Evolutionary conservation across 495 filamentous ascomycete species (phyloP), one percentile per base, ranked within the genome.

Genomic region (Pseudotulostoma volvatum): DNA sequence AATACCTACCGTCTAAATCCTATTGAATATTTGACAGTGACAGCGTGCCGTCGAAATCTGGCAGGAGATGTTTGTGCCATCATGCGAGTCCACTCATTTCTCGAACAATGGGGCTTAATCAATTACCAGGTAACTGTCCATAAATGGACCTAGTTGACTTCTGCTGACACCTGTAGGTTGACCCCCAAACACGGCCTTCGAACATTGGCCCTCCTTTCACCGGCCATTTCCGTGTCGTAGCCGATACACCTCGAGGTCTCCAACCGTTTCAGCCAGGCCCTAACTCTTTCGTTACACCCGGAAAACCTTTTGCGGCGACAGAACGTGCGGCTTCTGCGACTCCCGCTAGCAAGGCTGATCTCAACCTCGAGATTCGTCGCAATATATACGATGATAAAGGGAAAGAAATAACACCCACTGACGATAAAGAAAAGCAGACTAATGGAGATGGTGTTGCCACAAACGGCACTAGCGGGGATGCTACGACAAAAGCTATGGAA

Each of bases 81-180:
- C 46, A 95, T 96, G 90, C 77, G 90, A 39, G 84, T 97, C 17
- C 90, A 97, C 59, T 82, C 84, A 3, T 96, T 96, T 63, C 70
- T 97, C n/a, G 90, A 97, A 61, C 87, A 95, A 54, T 97, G 90
- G 90, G 90, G 90, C 8, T 61, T 97, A 53, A 96, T 97, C 47
- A 97, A 97, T 57, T 97, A 96, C 53, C 90, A 97, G 63, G 90
- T 93, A 64, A 44, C 46, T 39, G 9, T 36, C 4, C 14, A 17
- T 36, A n/a, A 18, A 9, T 15, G n/a, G 14, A 30, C 33, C 9
- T 18, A 5, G 13, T 44, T 19, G 35, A 16, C n/a, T 16, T 37
- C 16, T 20, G 21, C 33, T 5, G 17, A 9, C 13, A 23, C 23
- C 21, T 17, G 17, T n/a, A 97, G 90, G 85, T 97, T 51, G 90